Base-by-base conservation (phyloP, 345 rosid species). In the Moringa oleifera region DNA sequence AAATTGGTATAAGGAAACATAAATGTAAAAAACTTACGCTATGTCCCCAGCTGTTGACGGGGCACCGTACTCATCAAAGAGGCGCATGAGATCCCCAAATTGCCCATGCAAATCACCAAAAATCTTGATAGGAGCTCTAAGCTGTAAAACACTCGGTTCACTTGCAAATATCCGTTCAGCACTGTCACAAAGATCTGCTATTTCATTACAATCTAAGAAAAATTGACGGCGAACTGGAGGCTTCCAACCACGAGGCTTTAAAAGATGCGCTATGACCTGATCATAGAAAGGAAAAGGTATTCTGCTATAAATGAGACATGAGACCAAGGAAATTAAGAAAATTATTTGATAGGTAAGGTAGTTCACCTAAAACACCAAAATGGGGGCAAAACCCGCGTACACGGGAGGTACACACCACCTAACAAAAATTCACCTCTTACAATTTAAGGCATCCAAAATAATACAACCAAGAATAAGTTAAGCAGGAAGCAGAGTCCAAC, bases 11-110 rank as follows among this genome's bases (percentile, higher is more conserved):
- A 33, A 33, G 47, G 12, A 11, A 41, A 41, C 12, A 16, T 15
- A 4, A 41, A 25, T 6, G 9, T 56, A 50, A 70, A n/a, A 68
- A 12, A 56, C 99, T 79, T 87, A 94, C 97, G 99, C 89, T 61
- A 94, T 91, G 78, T 94, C 99, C 72, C 99, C 99, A 69, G 99
- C 97, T 12, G 97, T 91, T 55, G 99, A 94, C 66, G 99, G 97
- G 53, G 96, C 69, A 58, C 99, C 99, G 73, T 90, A 94, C 74
- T 94, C 97, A 66, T 94, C 96, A 79, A 94, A 91, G 64, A 94
- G 93, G 63, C 97, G 95, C 97, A 94, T 94, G 67, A 94, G 95
- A 82, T 94, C 99, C 55, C 97, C 97, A 82, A 94, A 94, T 57
- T 94, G 99, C 50, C 99, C 99, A 65, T 94, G 99, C 65, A 94